Base-by-base conservation (phyloP, 2,329 filamentous ascomycete species). In the Leptographium lundbergii region DNA sequence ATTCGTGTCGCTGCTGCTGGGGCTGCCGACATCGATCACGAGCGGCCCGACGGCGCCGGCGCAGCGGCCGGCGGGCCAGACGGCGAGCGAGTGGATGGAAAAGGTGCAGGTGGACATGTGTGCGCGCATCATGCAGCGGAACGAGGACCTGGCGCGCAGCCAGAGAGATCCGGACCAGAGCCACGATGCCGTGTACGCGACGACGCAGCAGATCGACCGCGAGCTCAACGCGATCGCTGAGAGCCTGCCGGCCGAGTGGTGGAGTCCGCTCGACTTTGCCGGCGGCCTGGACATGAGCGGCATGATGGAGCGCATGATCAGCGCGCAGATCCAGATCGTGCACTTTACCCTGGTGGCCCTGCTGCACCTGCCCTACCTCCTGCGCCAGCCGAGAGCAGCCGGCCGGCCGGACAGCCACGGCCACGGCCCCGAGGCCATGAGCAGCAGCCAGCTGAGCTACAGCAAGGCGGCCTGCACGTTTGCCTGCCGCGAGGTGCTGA, bases 1-100 rank as follows among this genome's bases (percentile, higher is more conserved):
- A 2, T 75, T 77, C 52, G 67, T 80, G 1, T 76, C 70, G 6
- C 63, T 80, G 29, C 71, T 77, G 65, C 65, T 80, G 1, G 76
- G 76, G 7, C 47, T 60, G 13, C 59, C 59, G 10, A 60, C 59
- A 2, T 6, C 55, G 13, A 24, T 60, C 14, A 60, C 59, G 42
- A 56, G 59, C 17, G 51, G 22, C 19, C 50, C 42, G 6, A 17
- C 47, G 10, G 58, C 32, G 7, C 6, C 42, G 19, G 11, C 19
- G 4, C n/a, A 50, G 29, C 48, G 24, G 55, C 39, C 19, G 32
- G 22, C 6, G 3, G 7, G 22, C 1, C 56, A 60, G 42, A 60
- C 25, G 17, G 11, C 11, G n/a, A 39, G 34, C 50, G 59, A 57
- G 51, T 60, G 59, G 59, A 51, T 77, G 55, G 72, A 75, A 60